Evolutionary conservation across 768 basidiomycete genomes (phyloP), one percentile per base, ranked within the genome.

Genomic region (Mycena filopes): DNA sequence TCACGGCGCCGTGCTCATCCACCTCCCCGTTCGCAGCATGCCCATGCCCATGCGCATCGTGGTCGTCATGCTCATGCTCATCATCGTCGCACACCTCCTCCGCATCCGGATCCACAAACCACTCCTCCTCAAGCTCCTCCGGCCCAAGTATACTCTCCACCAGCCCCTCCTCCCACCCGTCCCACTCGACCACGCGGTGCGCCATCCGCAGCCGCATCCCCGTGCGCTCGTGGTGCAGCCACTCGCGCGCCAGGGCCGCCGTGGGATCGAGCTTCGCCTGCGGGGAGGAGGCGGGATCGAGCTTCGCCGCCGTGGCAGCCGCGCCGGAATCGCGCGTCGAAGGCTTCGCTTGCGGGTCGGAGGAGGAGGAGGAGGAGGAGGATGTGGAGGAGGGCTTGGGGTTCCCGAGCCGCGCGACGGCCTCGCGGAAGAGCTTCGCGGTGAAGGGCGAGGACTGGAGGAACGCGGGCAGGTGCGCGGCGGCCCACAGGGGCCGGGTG

Each of bases 111-210:
- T 81, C 81, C 70, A 80, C 81, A 74, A 90, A 87, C 92, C 91
- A 93, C 54, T 90, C 89, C 7, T 86, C 86, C 70, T 93, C 89
- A 51, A 83, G 75, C 21, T 92, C 91, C 69, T 87, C 89, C 0
- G 88, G 84, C 1, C 92, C 92, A 21, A 95, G 81, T 33, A 94
- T 92, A 61, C 87, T 88, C 7, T 88, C 87, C 1, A 91, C 86
- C 20, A 95, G 81, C 0, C 92, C 93, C 73, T 95, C 93, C 72
- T 95, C 93, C 93, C 94, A 95, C 2, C 93, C 94, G 69, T 95
- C 93, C 93, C 93, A 95, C 73, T 95, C 93, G 38, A 84, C 86
- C 68, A 89, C 92, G 28, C 92, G 88, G 75, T 95, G 93, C 4
- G 90, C 92, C 77, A 89, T 83, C 48, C 94, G 87, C 54, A 93